Evolutionary conservation across 2,329 filamentous ascomycete genomes (phyloP).

Genomic region (Akanthomyces dipterigenus): DNA sequence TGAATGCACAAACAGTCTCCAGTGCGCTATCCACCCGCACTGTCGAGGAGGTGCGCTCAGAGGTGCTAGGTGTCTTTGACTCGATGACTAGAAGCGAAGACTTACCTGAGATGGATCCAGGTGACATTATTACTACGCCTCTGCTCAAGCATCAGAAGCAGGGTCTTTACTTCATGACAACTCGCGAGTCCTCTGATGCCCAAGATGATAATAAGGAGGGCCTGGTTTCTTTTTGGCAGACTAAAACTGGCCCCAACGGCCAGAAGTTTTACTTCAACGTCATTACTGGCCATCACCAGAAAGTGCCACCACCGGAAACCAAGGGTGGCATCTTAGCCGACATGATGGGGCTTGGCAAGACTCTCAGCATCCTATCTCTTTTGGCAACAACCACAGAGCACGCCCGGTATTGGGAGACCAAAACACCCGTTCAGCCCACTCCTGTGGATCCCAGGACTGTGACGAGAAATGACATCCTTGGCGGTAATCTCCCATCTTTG

Average conservation of each 20-base stretch:
- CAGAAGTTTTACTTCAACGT: conserved; percentile 69
- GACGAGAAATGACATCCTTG: conserved; percentile 23
- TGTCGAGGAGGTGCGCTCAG: conserved; percentile 77
- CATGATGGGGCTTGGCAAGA: conserved; percentile 88
- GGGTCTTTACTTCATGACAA: conserved; percentile 77
- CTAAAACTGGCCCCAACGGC: conserved; percentile 43
- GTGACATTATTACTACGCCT: conserved; percentile 53
- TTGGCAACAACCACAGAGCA: conserved; percentile 59
- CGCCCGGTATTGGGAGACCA: conserved; percentile 54
- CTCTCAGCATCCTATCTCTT: conserved; percentile 76
- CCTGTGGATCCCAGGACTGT: conserved; percentile 33
- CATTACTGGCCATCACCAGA: conserved; percentile 66
- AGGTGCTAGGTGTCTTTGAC: conserved; percentile 84
- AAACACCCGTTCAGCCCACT: conserved; percentile 44
- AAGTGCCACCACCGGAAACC: conserved; percentile 56
- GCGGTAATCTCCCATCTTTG: conserved; percentile 33
- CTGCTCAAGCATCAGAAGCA: conserved; percentile 85
- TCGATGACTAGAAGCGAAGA: conserved; percentile 69
- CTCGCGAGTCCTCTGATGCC: conserved; percentile 63
- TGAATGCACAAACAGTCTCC: conserved; percentile 15
- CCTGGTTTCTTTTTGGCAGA: conserved; percentile 72
- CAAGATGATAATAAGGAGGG: conserved; percentile 52
- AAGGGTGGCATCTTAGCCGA: conserved; percentile 72
- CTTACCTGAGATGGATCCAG: conserved; percentile 65
- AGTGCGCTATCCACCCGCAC: conserved; percentile 46